These are phyloP conservation scores for Nitzschia inconspicua DNA, from an alignment of 108 stramenopile genomes.

Conservation along the genomic window DNA sequence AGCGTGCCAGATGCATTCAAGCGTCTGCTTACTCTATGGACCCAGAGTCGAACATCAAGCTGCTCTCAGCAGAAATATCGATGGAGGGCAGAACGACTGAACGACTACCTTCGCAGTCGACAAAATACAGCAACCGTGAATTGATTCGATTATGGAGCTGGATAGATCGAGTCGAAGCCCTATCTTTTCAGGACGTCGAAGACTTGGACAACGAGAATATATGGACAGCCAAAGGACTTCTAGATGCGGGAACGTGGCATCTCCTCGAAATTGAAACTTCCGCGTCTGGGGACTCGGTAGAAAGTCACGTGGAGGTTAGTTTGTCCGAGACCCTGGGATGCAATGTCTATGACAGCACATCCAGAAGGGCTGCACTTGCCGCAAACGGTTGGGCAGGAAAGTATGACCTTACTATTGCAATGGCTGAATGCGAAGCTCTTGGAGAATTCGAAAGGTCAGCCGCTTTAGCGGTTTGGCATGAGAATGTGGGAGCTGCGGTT, in stretches of 20 bases:
- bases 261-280: conserved; percentile 45
- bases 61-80: conserved; percentile 45
- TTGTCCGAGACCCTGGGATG: conserved; percentile 57
- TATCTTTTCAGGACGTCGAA: conserved; percentile 31
- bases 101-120: background rate
- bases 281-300: conserved; percentile 16
- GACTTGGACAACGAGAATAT: conserved; percentile 31
- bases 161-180: conserved; percentile 69
- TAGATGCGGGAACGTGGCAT: conserved; percentile 60
- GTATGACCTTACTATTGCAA: conserved; percentile 48
- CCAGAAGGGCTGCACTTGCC: conserved; percentile 47
- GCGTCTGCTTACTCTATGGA: conserved; percentile 56
- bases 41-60: conserved; percentile 49
- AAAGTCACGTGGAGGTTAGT: conserved; percentile 24
- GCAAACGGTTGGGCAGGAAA: conserved; percentile 67
- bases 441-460: conserved; percentile 75
- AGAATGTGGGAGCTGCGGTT: conserved; percentile 67
- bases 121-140: conserved; percentile 10
- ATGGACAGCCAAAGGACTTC: conserved; percentile 49
- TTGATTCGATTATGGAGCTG: conserved; percentile 74
- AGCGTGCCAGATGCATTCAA: conserved; percentile 53
- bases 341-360: conserved; percentile 56
- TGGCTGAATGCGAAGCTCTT: conserved; percentile 56
- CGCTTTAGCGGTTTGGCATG: conserved; percentile 77
- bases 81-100: background rate